Evolutionary conservation across 192 early-diverging fungal genomes (phyloP), one percentile per base, ranked within the genome.

Genomic region (Backusella tuberculispora): DNA sequence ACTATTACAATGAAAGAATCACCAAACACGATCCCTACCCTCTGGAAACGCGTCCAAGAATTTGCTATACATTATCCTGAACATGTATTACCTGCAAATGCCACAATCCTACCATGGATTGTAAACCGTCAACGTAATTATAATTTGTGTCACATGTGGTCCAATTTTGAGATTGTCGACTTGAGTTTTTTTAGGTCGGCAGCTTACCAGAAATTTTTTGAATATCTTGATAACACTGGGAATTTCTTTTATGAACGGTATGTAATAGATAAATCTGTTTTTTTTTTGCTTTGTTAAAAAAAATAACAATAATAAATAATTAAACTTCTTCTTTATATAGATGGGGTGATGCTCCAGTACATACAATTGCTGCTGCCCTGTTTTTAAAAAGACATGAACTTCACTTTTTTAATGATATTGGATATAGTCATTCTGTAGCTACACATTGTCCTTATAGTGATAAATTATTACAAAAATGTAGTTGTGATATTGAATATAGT

Each of bases 191-290:
- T 89, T 74, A 83, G 90, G 42, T 90, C 87, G 71, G 69, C 85
- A 24, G 84, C 82, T 0, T 95, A 96, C 77, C 80, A 85, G 45
- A 79, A 86, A 45, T 93, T 86, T 69, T 93, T 93, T 77, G 83
- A 91, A 34, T 86, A 88, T 56, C 76, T 97, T 44, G 95, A 97
- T 72, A 76, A 88, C 41, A 75, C 84, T 5, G 94, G 95, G 21
- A 95, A 94, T 8, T 96, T 95, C 83, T 97, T 93, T 76, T 97
- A 97, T 76, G 95, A 93, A 77, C 76, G 90, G 71, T 91, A 66
- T 74, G 38, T 56, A 63, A 14, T 24, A 12, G 21, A 34, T 37
- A 1, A 34, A 34, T 19, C 3, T 46, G 5, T 46, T 4, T 46
- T 50, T 50, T 21, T 46, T 40, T 37, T 3, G 6, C 9, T 21